Percentiles rank a stretch among this genome's conserved stretches.
These are phyloP conservation scores for Blastobotrys americana DNA, from an alignment of 805 yeast species.

Conservation along the genomic window DNA sequence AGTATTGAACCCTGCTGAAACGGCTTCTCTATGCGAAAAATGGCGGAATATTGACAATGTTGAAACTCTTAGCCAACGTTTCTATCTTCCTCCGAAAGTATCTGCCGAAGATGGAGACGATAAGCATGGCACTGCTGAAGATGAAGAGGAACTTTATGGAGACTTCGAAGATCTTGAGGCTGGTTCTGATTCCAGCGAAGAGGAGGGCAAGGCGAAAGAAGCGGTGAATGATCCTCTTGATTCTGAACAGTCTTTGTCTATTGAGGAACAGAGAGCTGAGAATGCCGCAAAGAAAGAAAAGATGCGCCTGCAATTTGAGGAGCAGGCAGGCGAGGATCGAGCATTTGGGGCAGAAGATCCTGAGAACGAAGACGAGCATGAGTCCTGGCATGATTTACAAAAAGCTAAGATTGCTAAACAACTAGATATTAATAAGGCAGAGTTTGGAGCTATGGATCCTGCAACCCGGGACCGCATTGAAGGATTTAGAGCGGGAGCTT, in stretches of 20 bases:
- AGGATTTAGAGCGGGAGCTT: conserved; percentile 90
- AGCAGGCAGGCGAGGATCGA: conserved; percentile 61
- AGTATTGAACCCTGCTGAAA: conserved; percentile 6
- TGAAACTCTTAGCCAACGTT: conserved; percentile 17
- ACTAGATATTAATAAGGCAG: conserved; percentile 80
- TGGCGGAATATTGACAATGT: conserved; percentile 19
- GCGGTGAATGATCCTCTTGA: conserved; percentile 30
- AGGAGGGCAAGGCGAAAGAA: conserved; percentile 32
- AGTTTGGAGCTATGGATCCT: conserved; percentile 56
- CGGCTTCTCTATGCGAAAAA: conserved; percentile 13
- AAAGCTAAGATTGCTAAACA: conserved; percentile 97
- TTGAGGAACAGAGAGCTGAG: conserved; percentile 67
- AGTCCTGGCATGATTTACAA: conserved; percentile 96
- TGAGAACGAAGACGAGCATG: conserved; percentile 63
- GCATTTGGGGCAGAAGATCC: conserved; percentile 74
- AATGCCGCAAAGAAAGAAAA: conserved; percentile 89
- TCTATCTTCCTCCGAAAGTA: conserved; percentile 16
- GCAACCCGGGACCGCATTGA: conserved; percentile 76
- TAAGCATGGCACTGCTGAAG: conserved; percentile 26
- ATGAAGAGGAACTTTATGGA: conserved; percentile 32
- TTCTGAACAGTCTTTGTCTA: conserved; percentile 36
- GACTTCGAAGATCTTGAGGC: conserved; percentile 39
- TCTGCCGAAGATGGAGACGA: conserved; percentile 23
- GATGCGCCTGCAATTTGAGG: conserved; percentile 82
- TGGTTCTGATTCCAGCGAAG: conserved; percentile 26